phyloP scores from a whole-genome alignment of 148 eudicot genomes.

The Talinum fruticosum region DNA sequence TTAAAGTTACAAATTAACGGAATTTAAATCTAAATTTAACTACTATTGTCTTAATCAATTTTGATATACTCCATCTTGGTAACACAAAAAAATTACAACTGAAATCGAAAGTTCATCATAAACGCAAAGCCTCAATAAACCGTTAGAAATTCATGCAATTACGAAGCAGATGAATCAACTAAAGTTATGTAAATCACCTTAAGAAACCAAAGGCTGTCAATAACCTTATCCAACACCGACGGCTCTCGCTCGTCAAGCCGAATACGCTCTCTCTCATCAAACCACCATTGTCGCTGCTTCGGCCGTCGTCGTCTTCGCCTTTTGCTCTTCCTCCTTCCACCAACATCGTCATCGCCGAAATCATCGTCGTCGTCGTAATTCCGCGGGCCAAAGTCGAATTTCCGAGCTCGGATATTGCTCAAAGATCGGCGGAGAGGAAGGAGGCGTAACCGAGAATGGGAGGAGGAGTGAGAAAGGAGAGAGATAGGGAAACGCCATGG shows the following conservation, averaged over 20 bases:
- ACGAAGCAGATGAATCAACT: neutral
- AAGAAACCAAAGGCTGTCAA: slow-evolving; percentile 26
- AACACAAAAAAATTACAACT: too few species aligned
- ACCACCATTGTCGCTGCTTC: slow-evolving; percentile 21
- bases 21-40: too few species aligned
- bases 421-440: neutral
- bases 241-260: neutral
- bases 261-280: neutral
- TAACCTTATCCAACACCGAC: slow-evolving; percentile 9
- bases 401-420: slow-evolving; percentile 5
- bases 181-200: slow-evolving; percentile 5
- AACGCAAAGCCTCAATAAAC: neutral
- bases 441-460: neutral
- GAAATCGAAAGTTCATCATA: too few species aligned
- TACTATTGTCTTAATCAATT: too few species aligned
- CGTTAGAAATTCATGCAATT: too few species aligned
- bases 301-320: slow-evolving; percentile 2
- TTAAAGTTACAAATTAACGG: too few species aligned
- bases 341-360: neutral
- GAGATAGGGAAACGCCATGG: neutral
- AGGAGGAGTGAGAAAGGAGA: neutral
- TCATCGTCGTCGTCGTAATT: neutral
- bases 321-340: neutral
- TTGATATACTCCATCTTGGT: too few species aligned
- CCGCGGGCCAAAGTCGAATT: neutral